Conservation (phyloP, 140 eudicot species). For the Anethum foeniculum region DNA sequence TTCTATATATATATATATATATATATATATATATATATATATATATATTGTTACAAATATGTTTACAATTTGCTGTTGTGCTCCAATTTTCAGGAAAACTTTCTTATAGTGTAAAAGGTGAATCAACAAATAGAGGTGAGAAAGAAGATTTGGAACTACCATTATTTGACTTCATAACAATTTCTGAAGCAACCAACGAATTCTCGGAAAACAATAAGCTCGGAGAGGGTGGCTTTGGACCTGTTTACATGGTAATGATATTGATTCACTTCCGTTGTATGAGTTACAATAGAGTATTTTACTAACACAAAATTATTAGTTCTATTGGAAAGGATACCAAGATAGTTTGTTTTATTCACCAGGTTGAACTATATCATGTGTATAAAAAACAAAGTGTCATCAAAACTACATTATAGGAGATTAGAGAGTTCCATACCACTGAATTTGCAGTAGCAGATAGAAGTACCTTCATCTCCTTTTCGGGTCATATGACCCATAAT, state of each 20-base stretch:
- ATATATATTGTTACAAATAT: neutral
- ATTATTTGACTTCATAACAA: neutral
- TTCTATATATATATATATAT: too few relatives aligned
- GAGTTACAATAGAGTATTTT: neutral
- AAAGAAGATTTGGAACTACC: neutral
- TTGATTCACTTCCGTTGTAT: neutral
- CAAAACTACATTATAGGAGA: neutral
- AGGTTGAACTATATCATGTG: neutral
- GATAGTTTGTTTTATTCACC: neutral
- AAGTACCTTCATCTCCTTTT: too few relatives aligned
- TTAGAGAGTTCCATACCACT: neutral
- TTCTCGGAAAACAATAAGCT: slow-evolving; percentile 7
- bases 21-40: too few relatives aligned
- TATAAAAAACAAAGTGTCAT: neutral
- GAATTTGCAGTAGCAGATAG: neutral
- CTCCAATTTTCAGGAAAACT: neutral
- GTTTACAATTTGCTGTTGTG: neutral
- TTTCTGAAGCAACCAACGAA: neutral
- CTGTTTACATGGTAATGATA: neutral
- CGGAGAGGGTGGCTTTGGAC: neutral
- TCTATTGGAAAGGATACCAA: neutral
- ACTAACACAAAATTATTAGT: neutral
- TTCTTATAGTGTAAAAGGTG: neutral
- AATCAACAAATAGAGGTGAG: neutral
- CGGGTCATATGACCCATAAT: too few relatives aligned